These are phyloP conservation scores for Lachnellula subtilissima DNA, from an alignment of 2,329 filamentous ascomycete species.

Conservation along the genomic window DNA sequence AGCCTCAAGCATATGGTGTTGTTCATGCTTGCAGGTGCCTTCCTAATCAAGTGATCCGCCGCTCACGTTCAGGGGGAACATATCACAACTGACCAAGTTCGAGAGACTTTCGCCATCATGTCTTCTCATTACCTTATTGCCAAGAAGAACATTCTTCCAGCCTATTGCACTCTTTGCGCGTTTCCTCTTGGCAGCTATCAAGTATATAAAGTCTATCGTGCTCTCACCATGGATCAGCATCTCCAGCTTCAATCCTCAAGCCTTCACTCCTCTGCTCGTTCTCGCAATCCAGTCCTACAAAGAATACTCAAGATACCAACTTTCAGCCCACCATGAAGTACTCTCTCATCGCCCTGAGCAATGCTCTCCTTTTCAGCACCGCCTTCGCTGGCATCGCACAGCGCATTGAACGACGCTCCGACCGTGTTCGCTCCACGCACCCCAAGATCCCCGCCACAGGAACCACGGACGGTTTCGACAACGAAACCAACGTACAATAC, in stretches of 20 bases:
- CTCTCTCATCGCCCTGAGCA: neutral
- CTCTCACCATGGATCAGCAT: neutral
- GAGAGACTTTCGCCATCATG: neutral
- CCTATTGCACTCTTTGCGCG: neutral
- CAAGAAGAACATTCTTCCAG: neutral
- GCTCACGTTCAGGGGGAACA: neutral
- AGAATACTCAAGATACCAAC: neutral
- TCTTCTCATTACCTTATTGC: neutral
- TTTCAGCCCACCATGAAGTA: neutral
- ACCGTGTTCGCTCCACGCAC: neutral
- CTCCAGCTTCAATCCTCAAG: neutral
- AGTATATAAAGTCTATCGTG: neutral
- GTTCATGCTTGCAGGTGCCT: neutral
- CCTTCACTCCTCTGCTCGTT: neutral
- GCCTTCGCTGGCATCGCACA: neutral
- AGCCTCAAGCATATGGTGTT: neutral
- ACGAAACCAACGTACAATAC: constrained; percentile 23
- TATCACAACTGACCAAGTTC: neutral
- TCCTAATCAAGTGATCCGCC: neutral
- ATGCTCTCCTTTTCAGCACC: neutral
- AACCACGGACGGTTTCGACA: neutral
- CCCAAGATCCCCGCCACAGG: neutral
- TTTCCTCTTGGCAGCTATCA: neutral
- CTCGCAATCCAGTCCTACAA: neutral
- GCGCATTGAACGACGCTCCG: neutral